Evolutionary conservation across 2,329 filamentous ascomycete genomes (phyloP), one percentile per base, ranked within the genome.

Genomic region (Colletotrichum lini): DNA sequence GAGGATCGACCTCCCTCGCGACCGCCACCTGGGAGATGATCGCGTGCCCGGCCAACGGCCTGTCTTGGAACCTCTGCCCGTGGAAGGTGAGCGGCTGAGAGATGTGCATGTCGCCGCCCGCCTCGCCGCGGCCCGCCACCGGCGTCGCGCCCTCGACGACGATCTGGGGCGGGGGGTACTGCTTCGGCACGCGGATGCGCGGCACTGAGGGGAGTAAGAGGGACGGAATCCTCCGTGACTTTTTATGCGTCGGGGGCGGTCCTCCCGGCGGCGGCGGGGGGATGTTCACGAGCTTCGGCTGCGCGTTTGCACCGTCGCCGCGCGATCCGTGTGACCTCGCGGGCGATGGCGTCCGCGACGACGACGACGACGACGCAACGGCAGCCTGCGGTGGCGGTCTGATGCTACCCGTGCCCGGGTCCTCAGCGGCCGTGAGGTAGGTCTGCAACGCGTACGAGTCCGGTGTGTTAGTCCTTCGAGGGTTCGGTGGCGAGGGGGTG

Each of bases 161-260:
- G 18, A 85, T 79, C 16, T 74, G 73, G 0, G 83, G 84, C 1
- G 84, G 83, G 0, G 75, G 70, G 74, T 85, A 83, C 73, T 82
- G 82, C 74, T 82, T 86, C 0, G 85, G 82, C 13, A 83, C 75
- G 0, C 79, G 76, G 0, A 85, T 75, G 30, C 81, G 82, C 2
- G 78, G 78, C 0, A 85, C 72, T 0, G 83, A 82, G 0, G 84
- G 82, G 2, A 84, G 76, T 0, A 74, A 60, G 9, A 86, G 75
- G 0, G 79, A 78, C 0, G 83, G 81, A 0, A 83, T 77, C 42
- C 74, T 79, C 2, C 75, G 44, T 4, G 71, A 60, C 2, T 44
- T 30, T 23, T 74, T 75, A 4, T 66, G 64, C 3, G 76, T 61
- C 2, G 79, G 75, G 1, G 78, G 77, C 0, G 75, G 76, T 3